phyloP scores from a whole-genome alignment of 495 filamentous ascomycete species.

The Neurospora sp. region DNA sequence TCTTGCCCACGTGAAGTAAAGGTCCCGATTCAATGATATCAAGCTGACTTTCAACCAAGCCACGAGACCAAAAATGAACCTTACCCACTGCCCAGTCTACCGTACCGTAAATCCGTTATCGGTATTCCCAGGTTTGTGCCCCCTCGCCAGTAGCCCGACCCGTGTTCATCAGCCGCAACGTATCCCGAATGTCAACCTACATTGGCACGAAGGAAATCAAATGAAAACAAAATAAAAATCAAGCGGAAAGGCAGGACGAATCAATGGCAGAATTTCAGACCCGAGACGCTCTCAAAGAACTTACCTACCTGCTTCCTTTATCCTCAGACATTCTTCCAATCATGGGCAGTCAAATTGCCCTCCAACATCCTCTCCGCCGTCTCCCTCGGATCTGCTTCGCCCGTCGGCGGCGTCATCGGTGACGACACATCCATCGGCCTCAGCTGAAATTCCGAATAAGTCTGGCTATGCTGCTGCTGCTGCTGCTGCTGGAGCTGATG shows the following conservation, averaged over 20 bases:
- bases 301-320: background rate
- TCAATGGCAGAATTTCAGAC: background rate
- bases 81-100: background rate
- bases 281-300: background rate
- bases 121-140: background rate
- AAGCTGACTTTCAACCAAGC: background rate
- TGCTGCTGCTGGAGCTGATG: slow-evolving; percentile 5
- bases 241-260: background rate
- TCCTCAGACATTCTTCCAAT: background rate
- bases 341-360: background rate
- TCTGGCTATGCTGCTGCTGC: background rate
- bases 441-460: background rate
- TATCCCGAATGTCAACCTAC: background rate
- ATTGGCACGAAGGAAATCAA: background rate
- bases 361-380: background rate
- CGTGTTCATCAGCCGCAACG: background rate
- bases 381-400: background rate
- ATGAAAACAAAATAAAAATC: background rate
- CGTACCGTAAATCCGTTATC: background rate
- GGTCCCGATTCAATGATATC: background rate
- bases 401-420: background rate
- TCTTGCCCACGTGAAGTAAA: background rate
- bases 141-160: background rate
- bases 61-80: background rate
- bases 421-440: background rate